Base-by-base conservation (phyloP, 352 stramenopile genomes). In the Phytophthora europaea region DNA sequence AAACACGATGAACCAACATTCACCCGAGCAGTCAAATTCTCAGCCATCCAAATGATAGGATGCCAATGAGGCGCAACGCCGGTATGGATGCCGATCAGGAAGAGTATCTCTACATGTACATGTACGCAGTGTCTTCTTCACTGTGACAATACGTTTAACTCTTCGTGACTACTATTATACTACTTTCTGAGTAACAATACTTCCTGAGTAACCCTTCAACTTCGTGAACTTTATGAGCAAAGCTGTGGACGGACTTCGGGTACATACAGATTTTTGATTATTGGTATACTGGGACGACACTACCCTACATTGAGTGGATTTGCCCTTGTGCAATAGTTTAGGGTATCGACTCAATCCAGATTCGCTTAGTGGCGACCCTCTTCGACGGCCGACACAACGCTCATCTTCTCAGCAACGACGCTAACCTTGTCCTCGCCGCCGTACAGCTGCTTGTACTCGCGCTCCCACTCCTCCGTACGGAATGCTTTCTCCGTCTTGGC, bases 401-500 rank as follows among this genome's bases (percentile, higher is more conserved):
- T 71, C 22, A 65, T 20, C 34, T 71, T 70, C 15, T 70, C 63
- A 23, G 0, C 50, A 6, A 56, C 22, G 15, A 56, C 50, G 23
- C 50, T 56, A 10, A 56, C 22, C 50, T 56, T 56, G 22, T 56
- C 50, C 15, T 34, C 50, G 3, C 50, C 50, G 50, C 47, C 47
- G 50, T 34, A 34, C 6, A 64, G 10, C 43, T 65, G 56, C 45
- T 64, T 40, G 12, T 63, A 20, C 50, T 73, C 56, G 4, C 50
- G 68, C 61, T 81, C 53, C 76, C 79, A 86, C 48, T 68, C 61
- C 33, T 79, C 67, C 53, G 75, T 84, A 48, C 79, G 79, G 70
- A 84, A 84, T 55, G 82, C 79, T n/a, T 78, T 78, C 70, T 86
- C 79, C 38, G 80, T 33, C 45, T 86, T 86, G 66, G 79, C 79